Evolutionary conservation across 2,329 filamentous ascomycete genomes (phyloP).

Genomic region (Aquanectria penicillioides): DNA sequence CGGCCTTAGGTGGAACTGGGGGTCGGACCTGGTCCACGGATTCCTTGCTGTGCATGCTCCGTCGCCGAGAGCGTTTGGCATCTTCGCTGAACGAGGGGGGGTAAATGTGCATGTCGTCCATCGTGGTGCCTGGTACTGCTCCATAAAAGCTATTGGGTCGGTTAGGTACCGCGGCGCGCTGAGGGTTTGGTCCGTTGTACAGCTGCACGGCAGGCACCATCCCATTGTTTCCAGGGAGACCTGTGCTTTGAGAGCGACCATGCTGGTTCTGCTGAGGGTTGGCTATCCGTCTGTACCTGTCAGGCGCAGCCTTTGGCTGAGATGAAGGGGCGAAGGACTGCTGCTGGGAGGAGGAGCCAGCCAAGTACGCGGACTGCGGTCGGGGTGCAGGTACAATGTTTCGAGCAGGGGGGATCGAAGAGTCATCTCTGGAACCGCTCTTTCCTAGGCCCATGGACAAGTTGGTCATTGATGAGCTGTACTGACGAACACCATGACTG

Average conservation of each 20-base stretch:
- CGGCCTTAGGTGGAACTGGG: constrained; percentile 34
- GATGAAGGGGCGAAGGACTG: constrained; percentile 58
- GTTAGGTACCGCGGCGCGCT: constrained; percentile 50
- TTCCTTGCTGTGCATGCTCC: constrained; percentile 79
- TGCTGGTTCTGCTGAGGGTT: constrained; percentile 46
- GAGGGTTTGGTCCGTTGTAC: constrained; percentile 42
- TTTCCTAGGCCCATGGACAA: constrained; percentile 49
- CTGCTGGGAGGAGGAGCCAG: constrained; percentile 51
- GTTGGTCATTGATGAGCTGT: constrained; percentile 53
- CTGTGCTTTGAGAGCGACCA: constrained; percentile 49
- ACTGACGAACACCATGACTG: constrained; percentile 46
- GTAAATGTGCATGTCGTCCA: constrained; percentile 76
- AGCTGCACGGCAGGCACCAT: constrained; percentile 43
- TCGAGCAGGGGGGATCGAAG: constrained; percentile 54
- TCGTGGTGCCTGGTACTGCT: constrained; percentile 57
- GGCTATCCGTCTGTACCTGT: constrained; percentile 78
- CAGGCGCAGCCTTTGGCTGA: constrained; percentile 65
- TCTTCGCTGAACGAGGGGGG: constrained; percentile 69
- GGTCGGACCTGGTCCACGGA: constrained; percentile 35
- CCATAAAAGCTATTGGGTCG: constrained; percentile 65
- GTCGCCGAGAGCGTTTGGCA: constrained; percentile 79
- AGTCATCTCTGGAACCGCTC: constrained; percentile 64
- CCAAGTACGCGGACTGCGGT: constrained; percentile 55
- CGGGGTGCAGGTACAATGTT: constrained; percentile 52
- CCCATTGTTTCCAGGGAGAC: constrained; percentile 40